A percentile compares a stretch with the other conserved stretches of the same genome.
These are phyloP conservation scores for Entamoeba histolytica DNA, from an alignment of 208 protist species.

Conservation along the genomic window DNA sequence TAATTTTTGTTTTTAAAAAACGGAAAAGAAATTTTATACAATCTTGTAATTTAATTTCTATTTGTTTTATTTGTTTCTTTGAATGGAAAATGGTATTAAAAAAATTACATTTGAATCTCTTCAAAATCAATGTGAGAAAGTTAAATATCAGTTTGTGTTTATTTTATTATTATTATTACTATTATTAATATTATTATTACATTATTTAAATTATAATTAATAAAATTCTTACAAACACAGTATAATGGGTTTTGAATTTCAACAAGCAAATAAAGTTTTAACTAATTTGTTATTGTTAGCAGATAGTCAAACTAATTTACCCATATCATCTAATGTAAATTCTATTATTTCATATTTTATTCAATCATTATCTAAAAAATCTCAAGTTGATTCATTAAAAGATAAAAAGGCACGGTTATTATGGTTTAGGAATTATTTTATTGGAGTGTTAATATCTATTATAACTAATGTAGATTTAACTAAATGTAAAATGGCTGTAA, in stretches of 20 bases:
- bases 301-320: not conserved
- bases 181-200: not conserved
- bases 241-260: not conserved
- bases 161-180: not conserved
- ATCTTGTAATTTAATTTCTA: no score
- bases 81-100: not conserved
- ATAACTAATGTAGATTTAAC: not conserved
- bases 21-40: no score
- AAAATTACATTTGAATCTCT: not conserved
- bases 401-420: not conserved
- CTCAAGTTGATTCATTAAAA: not conserved
- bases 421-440: not conserved
- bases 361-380: not conserved
- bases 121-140: not conserved
- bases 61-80: no score
- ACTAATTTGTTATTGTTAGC: not conserved
- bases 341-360: not conserved
- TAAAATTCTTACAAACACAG: not conserved
- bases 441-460: not conserved
- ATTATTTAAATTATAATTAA: no score
- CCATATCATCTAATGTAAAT: not conserved
- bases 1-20: no score
- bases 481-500: not conserved
- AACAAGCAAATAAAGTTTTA: not conserved
- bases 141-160: not conserved